Base-by-base conservation (phyloP, 768 basidiomycete genomes). In the Pleurotus cornucopiae region DNA sequence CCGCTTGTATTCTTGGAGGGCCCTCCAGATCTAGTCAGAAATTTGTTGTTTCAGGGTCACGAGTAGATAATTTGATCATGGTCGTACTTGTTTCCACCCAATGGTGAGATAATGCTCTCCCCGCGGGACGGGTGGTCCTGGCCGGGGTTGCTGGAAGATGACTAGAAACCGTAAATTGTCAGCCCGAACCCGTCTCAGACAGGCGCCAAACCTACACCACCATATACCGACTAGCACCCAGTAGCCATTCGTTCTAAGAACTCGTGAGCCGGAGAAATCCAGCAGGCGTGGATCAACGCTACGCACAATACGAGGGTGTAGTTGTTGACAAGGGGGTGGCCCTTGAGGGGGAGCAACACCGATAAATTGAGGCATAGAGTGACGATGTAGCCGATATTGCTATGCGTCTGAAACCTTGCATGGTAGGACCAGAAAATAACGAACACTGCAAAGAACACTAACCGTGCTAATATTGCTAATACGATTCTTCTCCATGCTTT, bases 401-500 rank as follows among this genome's bases (percentile, higher is more conserved):
- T 87, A 64, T 90, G 88, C 52, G 77, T 82, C 89, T 90, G 49
- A 3, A 18, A 44, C 13, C 23, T 18, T 52, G 49, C n/a, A 16
- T 57, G 11, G 20, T 9, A 0, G 13, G 39, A 52, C 5, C 49
- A 55, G 51, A 18, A 25, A 39, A 21, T 38, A 21, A 38, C 13
- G 20, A 46, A 37, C 25, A 7, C 7, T 40, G 21, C 44, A 16
- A 45, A 55, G 26, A 16, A n/a, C 13, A 61, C 78, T 47, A 46
- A 90, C 90, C 43, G 87, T 91, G 64, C 86, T 88, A 60, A 91
- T 88, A 62, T 91, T 92, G 64, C 90, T 89, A 57, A 94, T 88
- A 59, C 85, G 73, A 58, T 91, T 94, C 78, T 91, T 91, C 71
- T 92, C 88, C 44, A 92, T 62, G 30, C 86, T 88, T 62, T 91